These are phyloP conservation scores for Alloascoidea hylecoeti DNA, from an alignment of 805 yeast genomes.

Conservation along the genomic window DNA sequence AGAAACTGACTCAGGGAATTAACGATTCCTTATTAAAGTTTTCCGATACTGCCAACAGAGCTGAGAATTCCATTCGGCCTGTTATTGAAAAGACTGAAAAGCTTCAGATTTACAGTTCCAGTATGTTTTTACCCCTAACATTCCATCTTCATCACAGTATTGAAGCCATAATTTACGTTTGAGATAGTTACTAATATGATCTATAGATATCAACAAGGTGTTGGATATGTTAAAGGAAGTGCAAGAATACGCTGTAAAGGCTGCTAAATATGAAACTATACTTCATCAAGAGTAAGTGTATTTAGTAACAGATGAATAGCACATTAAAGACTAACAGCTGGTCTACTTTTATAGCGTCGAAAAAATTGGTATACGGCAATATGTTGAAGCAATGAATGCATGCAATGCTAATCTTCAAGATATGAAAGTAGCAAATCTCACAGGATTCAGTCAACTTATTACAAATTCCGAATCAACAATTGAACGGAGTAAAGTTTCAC, in stretches of 20 bases:
- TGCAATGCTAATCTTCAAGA: neutral
- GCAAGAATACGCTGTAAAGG: neutral
- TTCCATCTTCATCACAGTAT: slow-evolving; percentile 2
- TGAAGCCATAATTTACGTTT: slow-evolving; percentile 1
- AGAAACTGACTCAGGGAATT: slow-evolving; percentile 39
- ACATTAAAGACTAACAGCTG: too few species aligned
- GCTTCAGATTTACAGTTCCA: slow-evolving; percentile 37
- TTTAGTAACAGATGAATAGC: too few species aligned
- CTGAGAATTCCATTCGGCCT: slow-evolving; percentile 58
- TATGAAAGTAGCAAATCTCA: neutral
- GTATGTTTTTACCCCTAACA: slow-evolving; percentile 26
- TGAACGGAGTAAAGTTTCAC: neutral
- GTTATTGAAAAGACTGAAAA: slow-evolving; percentile 47
- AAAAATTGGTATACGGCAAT: neutral
- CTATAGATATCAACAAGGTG: slow-evolving; percentile 1
- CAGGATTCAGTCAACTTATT: neutral
- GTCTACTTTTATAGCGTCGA: neutral
- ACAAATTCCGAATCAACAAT: neutral
- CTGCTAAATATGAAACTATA: neutral
- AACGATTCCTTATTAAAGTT: slow-evolving; percentile 39
- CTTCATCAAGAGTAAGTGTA: neutral
- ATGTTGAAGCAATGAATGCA: neutral
- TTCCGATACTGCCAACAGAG: slow-evolving; percentile 34
- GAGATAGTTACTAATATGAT: neutral
- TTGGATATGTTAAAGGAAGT: neutral